Conservation (phyloP, 345 rosid species). For the Eucalyptus curtisii region DNA sequence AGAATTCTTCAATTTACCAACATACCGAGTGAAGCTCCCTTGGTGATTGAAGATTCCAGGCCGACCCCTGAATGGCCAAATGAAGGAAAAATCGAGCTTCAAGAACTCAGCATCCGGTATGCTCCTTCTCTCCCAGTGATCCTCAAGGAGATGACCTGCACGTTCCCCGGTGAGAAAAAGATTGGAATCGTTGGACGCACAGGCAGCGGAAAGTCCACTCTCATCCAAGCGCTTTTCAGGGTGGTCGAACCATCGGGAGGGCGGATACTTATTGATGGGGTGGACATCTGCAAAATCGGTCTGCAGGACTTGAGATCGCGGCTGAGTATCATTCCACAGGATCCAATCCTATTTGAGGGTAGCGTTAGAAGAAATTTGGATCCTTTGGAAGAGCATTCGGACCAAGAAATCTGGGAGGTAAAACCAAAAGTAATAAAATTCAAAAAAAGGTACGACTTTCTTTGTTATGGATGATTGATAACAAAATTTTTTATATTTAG, state of each 20-base stretch:
- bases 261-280: conserved; percentile 59
- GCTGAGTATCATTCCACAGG: conserved; percentile 79
- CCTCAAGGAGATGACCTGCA: conserved; percentile 54
- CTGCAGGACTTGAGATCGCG: conserved; percentile 70
- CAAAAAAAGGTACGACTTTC: neutral
- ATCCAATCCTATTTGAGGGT: conserved; percentile 75
- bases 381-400: conserved; percentile 59
- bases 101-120: conserved; percentile 38
- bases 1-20: conserved; percentile 51
- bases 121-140: conserved; percentile 43
- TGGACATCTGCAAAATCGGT: conserved; percentile 59
- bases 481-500: neutral
- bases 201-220: conserved; percentile 88
- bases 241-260: conserved; percentile 75
- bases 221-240: conserved; percentile 78
- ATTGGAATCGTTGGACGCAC: conserved; percentile 88
- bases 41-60: conserved; percentile 20
- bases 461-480: neutral
- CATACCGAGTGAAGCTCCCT: conserved; percentile 44
- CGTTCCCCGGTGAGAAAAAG: conserved; percentile 54
- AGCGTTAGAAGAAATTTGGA: conserved; percentile 65
- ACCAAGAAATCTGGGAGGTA: conserved; percentile 75
- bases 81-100: conserved; percentile 33
- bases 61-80: conserved; percentile 48
- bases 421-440: neutral